Conservation (phyloP, 768 basidiomycete genomes). For the Galerina marginata region DNA sequence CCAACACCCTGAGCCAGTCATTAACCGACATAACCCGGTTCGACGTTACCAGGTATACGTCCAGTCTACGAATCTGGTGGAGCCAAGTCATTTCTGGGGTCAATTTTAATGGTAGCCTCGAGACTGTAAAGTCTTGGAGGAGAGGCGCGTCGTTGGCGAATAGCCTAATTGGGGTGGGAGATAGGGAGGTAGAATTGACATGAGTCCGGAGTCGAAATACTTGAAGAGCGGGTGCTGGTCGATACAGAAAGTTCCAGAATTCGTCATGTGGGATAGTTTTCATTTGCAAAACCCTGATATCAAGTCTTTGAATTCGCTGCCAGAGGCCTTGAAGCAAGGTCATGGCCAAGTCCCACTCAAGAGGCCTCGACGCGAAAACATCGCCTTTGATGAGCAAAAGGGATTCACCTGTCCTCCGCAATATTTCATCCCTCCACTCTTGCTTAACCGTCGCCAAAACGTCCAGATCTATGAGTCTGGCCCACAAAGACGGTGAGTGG, state of each 20-base stretch:
- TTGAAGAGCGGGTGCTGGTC: no score
- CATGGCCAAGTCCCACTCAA: constrained; percentile 2
- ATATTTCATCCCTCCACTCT: constrained; percentile 10
- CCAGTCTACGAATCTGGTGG: not conserved
- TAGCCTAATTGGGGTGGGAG: not conserved
- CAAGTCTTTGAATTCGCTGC: not conserved
- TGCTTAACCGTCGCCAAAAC: constrained; percentile 2
- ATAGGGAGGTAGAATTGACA: not conserved
- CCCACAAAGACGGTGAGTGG: constrained; percentile 12
- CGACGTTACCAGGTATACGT: not conserved
- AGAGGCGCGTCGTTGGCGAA: not conserved
- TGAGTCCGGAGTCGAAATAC: no score
- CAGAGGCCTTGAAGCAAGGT: not conserved
- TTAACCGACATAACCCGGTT: not conserved
- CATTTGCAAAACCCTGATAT: no score
- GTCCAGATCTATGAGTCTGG: constrained; percentile 9
- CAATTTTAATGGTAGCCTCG: not conserved
- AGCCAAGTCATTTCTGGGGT: not conserved
- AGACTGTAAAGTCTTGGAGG: not conserved
- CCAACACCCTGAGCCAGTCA: not conserved
- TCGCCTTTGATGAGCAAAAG: constrained; percentile 5
- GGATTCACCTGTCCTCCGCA: constrained; percentile 8
- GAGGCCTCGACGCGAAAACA: not conserved
- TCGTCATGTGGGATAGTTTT: no score
- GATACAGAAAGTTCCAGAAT: no score